A percentile compares a stretch with the other conserved stretches of the same genome.
Evolutionary conservation across 305 asterid genomes (phyloP).

Genomic region (Salvia sclarea): DNA sequence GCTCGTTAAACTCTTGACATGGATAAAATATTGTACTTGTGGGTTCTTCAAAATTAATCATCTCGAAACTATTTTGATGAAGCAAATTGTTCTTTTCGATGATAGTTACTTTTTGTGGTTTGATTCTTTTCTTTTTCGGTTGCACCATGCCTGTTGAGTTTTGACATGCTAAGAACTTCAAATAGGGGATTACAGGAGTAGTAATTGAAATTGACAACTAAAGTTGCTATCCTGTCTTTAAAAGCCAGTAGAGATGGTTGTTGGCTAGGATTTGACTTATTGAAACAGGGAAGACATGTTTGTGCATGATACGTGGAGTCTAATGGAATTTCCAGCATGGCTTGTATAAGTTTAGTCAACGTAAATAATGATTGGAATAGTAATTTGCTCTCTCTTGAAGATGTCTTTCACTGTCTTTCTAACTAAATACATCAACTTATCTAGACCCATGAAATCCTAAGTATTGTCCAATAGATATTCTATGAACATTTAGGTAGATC

Average conservation of each 20-base stretch:
- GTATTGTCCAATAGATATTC: no score
- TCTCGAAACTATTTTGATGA: slow-evolving; percentile 4
- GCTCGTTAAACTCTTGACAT: background rate
- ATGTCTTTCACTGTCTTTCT: slow-evolving; percentile 7
- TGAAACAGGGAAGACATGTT: background rate
- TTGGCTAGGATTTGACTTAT: slow-evolving; percentile 7
- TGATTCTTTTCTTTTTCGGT: background rate
- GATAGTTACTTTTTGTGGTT: background rate
- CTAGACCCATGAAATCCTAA: slow-evolving; percentile 6
- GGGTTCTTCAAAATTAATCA: slow-evolving; percentile 16
- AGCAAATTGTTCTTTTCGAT: slow-evolving; percentile 16
- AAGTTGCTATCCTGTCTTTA: background rate
- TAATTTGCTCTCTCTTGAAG: background rate
- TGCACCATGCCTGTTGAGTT: slow-evolving; percentile 14
- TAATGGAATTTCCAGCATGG: slow-evolving; percentile 4
- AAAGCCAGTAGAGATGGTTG: background rate
- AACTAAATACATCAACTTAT: slow-evolving; percentile 8
- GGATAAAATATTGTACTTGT: background rate
- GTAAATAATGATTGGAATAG: background rate
- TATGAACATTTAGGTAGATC: slow-evolving; percentile 6
- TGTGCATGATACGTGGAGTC: background rate
- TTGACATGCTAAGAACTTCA: background rate
- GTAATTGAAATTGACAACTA: background rate
- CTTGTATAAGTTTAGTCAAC: background rate
- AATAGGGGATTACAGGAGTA: background rate